These are phyloP conservation scores for Hyaloscypha finlandica DNA, from an alignment of 495 filamentous ascomycete species.

Conservation along the genomic window DNA sequence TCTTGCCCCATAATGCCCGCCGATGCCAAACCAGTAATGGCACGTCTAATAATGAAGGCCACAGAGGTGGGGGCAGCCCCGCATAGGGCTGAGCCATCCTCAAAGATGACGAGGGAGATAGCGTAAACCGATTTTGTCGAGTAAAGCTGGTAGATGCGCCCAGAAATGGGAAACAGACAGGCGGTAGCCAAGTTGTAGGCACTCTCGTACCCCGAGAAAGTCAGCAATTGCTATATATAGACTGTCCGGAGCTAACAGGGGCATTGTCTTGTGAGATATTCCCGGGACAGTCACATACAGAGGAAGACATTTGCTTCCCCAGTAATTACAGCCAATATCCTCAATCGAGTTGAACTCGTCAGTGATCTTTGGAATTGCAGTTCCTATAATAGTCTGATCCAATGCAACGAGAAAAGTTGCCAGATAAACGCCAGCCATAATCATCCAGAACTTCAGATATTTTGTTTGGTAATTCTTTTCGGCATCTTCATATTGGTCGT, in stretches of 20 bases:
- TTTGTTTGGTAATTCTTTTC: constrained; percentile 42
- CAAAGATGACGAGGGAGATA: constrained; percentile 44
- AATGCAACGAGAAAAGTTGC: constrained; percentile 58
- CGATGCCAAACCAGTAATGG: constrained; percentile 54
- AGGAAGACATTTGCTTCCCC: not conserved
- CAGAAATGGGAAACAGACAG: constrained; percentile 47
- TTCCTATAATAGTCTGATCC: constrained; percentile 47
- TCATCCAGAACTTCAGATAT: constrained; percentile 36
- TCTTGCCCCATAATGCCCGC: constrained; percentile 32
- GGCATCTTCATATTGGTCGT: constrained; percentile 41
- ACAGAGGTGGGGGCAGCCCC: constrained; percentile 54
- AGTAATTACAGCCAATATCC: constrained; percentile 41
- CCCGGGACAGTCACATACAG: too few species aligned
- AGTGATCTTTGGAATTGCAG: constrained; percentile 52
- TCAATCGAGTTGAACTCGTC: constrained; percentile 46
- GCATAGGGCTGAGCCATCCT: constrained; percentile 55
- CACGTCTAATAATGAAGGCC: constrained; percentile 57
- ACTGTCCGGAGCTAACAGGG: too few species aligned
- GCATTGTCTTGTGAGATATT: too few species aligned
- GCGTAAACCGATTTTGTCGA: constrained; percentile 46
- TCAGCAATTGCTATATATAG: not conserved
- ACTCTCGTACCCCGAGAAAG: constrained; percentile 45
- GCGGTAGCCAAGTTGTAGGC: constrained; percentile 52
- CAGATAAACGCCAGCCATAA: constrained; percentile 38
- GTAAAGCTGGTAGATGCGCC: constrained; percentile 50